A percentile compares a stretch with the other conserved stretches of the same genome.
phyloP scores from a whole-genome alignment of 441 rosid species.

The Populus trichocarpa region DNA sequence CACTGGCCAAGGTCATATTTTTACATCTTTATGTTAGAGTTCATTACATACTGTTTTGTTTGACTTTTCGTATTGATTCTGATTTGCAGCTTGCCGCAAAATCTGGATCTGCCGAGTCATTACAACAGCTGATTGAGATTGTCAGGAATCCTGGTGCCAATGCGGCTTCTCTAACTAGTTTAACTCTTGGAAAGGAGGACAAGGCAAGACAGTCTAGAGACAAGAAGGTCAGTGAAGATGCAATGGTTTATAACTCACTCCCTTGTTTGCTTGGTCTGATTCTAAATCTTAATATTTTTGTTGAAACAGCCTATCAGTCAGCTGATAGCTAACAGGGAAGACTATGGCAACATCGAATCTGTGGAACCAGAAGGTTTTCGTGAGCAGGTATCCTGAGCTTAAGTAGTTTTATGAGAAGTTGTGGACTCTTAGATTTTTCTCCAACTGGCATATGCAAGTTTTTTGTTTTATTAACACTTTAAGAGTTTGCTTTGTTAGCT shows the following conservation, averaged over 20 bases:
- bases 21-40: constrained; percentile 12
- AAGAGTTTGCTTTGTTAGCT: too few relatives aligned
- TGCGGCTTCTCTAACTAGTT: constrained; percentile 36
- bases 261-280: not conserved
- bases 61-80: constrained; percentile 15
- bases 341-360: constrained; percentile 42
- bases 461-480: too few relatives aligned
- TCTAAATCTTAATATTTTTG: constrained; percentile 22
- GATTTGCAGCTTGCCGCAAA: constrained; percentile 69
- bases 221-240: constrained; percentile 51
- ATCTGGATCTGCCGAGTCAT: constrained; percentile 76
- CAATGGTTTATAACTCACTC: not conserved
- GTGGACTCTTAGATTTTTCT: not conserved
- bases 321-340: constrained; percentile 49
- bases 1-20: constrained; percentile 70
- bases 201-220: constrained; percentile 62
- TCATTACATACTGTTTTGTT: not conserved
- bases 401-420: not conserved
- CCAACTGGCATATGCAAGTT: not conserved
- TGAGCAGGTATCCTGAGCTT: constrained; percentile 52
- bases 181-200: constrained; percentile 60
- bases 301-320: constrained; percentile 48
- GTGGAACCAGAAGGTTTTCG: constrained; percentile 81
- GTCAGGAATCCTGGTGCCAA: constrained; percentile 66
- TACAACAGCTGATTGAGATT: constrained; percentile 82